Evolutionary conservation across 495 filamentous ascomycete genomes (phyloP), one percentile per base, ranked within the genome.

Genomic region (Penicillium herquei): DNA sequence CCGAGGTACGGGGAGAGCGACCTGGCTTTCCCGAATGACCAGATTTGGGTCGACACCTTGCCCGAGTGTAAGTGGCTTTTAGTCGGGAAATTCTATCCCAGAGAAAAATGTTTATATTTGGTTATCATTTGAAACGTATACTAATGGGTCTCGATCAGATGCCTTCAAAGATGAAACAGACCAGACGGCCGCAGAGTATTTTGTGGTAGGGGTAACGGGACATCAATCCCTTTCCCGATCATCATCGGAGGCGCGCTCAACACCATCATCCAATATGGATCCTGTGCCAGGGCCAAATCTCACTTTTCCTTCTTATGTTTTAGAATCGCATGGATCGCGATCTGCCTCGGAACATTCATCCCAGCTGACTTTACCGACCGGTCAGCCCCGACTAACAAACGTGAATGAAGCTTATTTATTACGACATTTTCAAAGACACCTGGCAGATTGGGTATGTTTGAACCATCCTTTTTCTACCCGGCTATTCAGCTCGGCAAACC

Each of bases 1-100:
- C 73, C 71, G 47, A 68, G 71, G n/a, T 76, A 76, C 49, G 73
- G 73, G 39, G 73, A 76, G 54, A 76, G 67, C 48, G 70, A 76
- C 43, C 52, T 76, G 18, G 54, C 66, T 7, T 76, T 76, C 54
- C 73, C 73, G 2, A 58, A 73, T 26, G 66, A 76, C 42, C 73
- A 76, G 53, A 40, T 70, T 39, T 76, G 73, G 73, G 59, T 73
- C 26, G 53, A 61, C 9, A 65, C 62, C 16, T 68, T 66, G n/a
- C 56, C 61, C 10, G 63, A 72, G 53, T 63, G 73, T 76, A 55
- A 9, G 68, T 57, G 10, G 18, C 51, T 10, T 33, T 45, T 40
- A n/a, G 39, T 2, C 14, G 4, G 3, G 7, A 21, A 11, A 35
- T 35, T n/a, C 33, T 26, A 18, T 10, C 56, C 12, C 44, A 7